Conservation (phyloP, 148 eudicot species). For the Suaeda aralocaspica region DNA sequence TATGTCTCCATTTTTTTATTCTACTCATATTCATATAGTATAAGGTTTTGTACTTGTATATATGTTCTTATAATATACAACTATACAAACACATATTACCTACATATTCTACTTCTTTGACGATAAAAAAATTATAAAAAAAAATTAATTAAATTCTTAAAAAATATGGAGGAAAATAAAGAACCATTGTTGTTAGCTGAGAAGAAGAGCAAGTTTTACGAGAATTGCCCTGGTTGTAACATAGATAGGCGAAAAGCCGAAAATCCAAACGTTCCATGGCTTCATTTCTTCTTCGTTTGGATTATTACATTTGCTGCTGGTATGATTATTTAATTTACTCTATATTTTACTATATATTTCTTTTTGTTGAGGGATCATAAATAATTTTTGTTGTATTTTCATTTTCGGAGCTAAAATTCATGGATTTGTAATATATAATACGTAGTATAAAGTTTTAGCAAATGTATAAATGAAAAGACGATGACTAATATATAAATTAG, state of each 20-base stretch:
- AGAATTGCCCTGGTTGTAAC: conserved; percentile 37
- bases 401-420: no score
- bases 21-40: no score
- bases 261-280: conserved; percentile 32
- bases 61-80: no score
- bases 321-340: conserved; percentile 1
- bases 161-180: conserved; percentile 31
- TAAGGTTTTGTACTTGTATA: no score
- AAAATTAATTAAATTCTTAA: no score
- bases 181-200: conserved; percentile 20
- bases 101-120: not conserved
- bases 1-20: no score
- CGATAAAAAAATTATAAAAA: not conserved
- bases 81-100: no score
- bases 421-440: no score
- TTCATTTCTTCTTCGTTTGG: conserved; percentile 39
- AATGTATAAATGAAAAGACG: no score
- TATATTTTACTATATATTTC: not conserved
- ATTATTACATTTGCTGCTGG: conserved; percentile 39
- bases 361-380: not conserved
- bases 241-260: conserved; percentile 30
- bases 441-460: no score
- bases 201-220: conserved; percentile 6
- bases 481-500: no score
- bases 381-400: no score